phyloP scores from a whole-genome alignment of 164 flowering plant genomes.

The Annona cherimola region DNA sequence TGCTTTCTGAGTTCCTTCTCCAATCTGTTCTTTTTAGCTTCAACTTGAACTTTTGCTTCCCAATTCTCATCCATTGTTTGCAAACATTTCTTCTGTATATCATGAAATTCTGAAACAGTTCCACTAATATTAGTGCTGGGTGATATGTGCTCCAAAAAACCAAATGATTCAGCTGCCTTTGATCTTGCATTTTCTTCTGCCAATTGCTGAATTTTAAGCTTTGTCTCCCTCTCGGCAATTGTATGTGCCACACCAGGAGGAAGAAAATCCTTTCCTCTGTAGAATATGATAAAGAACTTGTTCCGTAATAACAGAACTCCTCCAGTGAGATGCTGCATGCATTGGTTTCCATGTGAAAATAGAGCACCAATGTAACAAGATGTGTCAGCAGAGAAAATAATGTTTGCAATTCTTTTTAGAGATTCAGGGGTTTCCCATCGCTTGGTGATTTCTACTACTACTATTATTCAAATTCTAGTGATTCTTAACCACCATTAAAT shows the following conservation, averaged over 20 bases:
- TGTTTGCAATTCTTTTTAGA: too few relatives aligned
- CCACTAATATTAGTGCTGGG: conserved; percentile 32
- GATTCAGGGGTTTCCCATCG: too few relatives aligned
- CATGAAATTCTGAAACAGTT: conserved; percentile 64
- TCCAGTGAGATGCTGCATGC: conserved; percentile 81
- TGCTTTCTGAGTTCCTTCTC: conserved; percentile 59
- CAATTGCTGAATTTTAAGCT: conserved; percentile 43
- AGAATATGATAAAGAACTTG: conserved; percentile 69
- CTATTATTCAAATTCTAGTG: too few relatives aligned
- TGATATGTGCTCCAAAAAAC: conserved; percentile 16
- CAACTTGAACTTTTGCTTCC: conserved; percentile 34
- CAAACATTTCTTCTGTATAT: conserved; percentile 32
- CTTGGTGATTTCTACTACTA: too few relatives aligned
- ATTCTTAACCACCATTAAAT: too few relatives aligned
- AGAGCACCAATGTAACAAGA: neutral
- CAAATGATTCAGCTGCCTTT: conserved; percentile 38
- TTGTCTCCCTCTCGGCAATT: conserved; percentile 56
- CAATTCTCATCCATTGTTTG: conserved; percentile 12
- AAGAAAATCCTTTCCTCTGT: conserved; percentile 90
- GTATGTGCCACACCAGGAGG: conserved; percentile 48
- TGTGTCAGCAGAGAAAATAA: neutral
- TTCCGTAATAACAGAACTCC: conserved; percentile 79
- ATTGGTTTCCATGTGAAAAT: conserved; percentile 11
- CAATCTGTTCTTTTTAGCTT: conserved; percentile 55
- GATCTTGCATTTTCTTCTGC: conserved; percentile 70